Evolutionary conservation across 495 filamentous ascomycete species (phyloP).

Genomic region (Penicillium coffeae): DNA sequence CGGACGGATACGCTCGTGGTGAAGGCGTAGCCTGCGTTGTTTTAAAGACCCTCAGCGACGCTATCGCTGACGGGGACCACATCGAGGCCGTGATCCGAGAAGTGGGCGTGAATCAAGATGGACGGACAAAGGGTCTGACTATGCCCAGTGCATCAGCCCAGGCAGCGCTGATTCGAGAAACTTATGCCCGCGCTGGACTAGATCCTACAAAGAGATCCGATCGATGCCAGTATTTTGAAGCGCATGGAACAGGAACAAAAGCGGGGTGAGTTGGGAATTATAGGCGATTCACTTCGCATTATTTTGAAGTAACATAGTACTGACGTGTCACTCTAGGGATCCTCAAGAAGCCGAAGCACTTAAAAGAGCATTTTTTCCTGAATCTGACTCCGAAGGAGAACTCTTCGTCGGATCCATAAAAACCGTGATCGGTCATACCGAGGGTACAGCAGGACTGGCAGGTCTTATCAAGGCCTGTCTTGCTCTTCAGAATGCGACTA

Average conservation of each 20-base stretch:
- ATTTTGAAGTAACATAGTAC: too few species aligned
- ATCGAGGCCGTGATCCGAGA: constrained; percentile 38
- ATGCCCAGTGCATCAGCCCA: constrained; percentile 34
- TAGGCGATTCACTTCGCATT: neutral
- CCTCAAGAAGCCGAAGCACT: constrained; percentile 47
- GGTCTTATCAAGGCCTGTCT: constrained; percentile 52
- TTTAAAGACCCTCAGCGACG: constrained; percentile 33
- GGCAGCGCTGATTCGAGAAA: constrained; percentile 25
- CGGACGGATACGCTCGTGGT: constrained; percentile 46
- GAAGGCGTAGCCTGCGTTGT: constrained; percentile 41
- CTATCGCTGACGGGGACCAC: constrained; percentile 32
- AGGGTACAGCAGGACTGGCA: constrained; percentile 53
- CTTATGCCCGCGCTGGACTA: constrained; percentile 33
- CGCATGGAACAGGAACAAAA: constrained; percentile 27
- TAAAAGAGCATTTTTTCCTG: neutral
- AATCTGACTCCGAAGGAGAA: neutral
- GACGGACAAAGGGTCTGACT: constrained; percentile 32
- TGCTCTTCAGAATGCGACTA: constrained; percentile 38
- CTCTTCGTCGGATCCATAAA: constrained; percentile 48
- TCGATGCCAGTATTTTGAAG: constrained; percentile 35
- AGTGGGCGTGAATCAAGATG: constrained; percentile 37
- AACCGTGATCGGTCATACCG: constrained; percentile 48
- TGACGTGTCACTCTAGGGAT: too few species aligned
- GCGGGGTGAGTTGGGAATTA: constrained; percentile 38
- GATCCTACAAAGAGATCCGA: constrained; percentile 19